These are phyloP conservation scores for Mrakia gelida DNA, from an alignment of 768 basidiomycete genomes.

Conservation along the genomic window DNA sequence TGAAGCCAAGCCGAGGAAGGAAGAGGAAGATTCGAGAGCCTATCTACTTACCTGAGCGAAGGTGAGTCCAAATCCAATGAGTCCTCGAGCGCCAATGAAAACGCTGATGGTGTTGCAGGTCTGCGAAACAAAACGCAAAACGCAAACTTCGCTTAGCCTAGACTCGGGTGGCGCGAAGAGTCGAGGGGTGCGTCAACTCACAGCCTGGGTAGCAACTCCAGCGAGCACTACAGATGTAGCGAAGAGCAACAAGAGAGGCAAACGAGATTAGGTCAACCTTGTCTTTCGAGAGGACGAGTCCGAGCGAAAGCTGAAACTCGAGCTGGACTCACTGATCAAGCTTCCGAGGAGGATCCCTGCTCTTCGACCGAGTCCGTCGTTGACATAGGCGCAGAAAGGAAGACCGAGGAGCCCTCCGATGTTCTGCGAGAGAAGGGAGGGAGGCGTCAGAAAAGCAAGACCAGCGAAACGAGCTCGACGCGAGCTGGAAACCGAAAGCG, in stretches of 20 bases:
- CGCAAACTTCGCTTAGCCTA: too few relatives aligned
- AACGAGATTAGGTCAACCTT: too few relatives aligned
- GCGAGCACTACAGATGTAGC: constrained; percentile 51
- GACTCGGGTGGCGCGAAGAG: too few relatives aligned
- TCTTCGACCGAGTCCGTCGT: constrained; percentile 68
- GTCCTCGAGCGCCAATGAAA: constrained; percentile 64
- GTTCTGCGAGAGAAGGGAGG: constrained; percentile 42
- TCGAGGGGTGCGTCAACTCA: constrained; percentile 36
- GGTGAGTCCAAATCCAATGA: constrained; percentile 64
- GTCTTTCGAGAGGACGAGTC: not conserved
- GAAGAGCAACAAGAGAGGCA: not conserved
- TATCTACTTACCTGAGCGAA: constrained; percentile 37
- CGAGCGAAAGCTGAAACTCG: not conserved
- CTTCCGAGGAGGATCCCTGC: constrained; percentile 64
- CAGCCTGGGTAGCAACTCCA: constrained; percentile 65
- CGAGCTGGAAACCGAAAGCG: not conserved
- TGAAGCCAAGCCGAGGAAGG: too few relatives aligned
- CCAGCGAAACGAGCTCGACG: not conserved
- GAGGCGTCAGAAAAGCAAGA: not conserved
- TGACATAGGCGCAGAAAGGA: constrained; percentile 52
- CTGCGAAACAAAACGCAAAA: too few relatives aligned
- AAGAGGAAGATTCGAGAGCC: too few relatives aligned
- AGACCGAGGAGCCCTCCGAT: constrained; percentile 65
- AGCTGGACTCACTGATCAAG: constrained; percentile 47
- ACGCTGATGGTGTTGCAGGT: constrained; percentile 60